Evolutionary conservation across 192 early-diverging fungal species (phyloP).

Genomic region (Funneliformis mosseae): DNA sequence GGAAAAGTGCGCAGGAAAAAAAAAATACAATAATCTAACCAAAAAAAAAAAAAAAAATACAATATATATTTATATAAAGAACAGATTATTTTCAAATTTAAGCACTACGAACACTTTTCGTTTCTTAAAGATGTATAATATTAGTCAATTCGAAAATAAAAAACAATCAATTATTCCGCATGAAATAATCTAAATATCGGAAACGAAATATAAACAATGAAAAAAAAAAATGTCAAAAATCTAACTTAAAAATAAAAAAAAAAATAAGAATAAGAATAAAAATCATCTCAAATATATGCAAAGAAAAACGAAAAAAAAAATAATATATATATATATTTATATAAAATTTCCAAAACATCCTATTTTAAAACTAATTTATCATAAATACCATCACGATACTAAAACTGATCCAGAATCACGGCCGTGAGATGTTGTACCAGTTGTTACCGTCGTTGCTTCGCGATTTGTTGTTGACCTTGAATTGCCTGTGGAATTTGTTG

Average conservation of each 20-base stretch:
- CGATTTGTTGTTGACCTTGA: slow-evolving; percentile 31
- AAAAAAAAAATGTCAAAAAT: neutral
- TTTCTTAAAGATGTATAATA: neutral
- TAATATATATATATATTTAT: neutral
- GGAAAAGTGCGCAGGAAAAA: neutral
- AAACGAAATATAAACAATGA: neutral
- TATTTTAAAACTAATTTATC: neutral
- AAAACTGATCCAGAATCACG: slow-evolving; percentile 8
- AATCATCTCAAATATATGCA: neutral
- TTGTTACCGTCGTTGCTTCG: slow-evolving; percentile 34
- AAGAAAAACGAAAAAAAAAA: neutral
- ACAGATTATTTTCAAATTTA: neutral
- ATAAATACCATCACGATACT: slow-evolving; percentile 6
- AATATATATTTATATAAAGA: neutral
- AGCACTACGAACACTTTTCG: neutral
- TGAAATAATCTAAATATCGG: neutral
- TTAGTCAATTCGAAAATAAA: neutral
- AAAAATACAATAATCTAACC: neutral
- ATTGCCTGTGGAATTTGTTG: slow-evolving; percentile 29
- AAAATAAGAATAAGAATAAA: neutral
- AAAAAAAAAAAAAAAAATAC: neutral
- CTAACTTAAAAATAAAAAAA: neutral
- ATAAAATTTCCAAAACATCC: neutral
- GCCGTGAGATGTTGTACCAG: slow-evolving; percentile 23
- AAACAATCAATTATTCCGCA: neutral